A percentile compares a stretch with the other conserved stretches of the same genome.
These are phyloP conservation scores for Leccinum colubrinum DNA, from an alignment of 1,284 basidiomycete species.

Conservation along the genomic window DNA sequence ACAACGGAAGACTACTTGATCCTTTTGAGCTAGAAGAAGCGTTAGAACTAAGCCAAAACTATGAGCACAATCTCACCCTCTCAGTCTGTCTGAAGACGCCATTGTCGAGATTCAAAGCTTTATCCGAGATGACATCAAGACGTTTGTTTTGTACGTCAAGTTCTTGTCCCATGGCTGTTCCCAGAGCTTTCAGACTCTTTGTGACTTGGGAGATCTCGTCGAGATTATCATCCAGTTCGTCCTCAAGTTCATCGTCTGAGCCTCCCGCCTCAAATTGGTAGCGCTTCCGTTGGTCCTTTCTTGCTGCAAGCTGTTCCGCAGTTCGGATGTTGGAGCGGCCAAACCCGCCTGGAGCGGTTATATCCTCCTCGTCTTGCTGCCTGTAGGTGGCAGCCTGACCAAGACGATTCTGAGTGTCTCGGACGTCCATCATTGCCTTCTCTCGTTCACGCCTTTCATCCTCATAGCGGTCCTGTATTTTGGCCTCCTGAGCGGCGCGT, in stretches of 20 bases:
- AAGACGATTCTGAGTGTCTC: conserved; percentile 85
- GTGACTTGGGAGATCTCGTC: conserved; percentile 85
- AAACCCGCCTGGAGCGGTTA: conserved; percentile 30
- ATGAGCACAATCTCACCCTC: conserved; percentile 46
- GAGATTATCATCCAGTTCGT: conserved; percentile 89
- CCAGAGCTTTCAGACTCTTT: conserved; percentile 82
- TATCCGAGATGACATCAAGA: conserved; percentile 67
- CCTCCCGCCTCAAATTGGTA: conserved; percentile 95
- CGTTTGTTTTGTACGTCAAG: conserved; percentile 75
- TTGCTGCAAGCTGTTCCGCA: conserved; percentile 44
- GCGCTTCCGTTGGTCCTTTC: conserved; percentile 74
- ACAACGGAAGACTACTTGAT: conserved; percentile 48
- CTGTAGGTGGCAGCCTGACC: conserved; percentile 72
- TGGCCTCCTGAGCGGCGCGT: conserved; percentile 87
- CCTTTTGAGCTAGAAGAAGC: conserved; percentile 55
- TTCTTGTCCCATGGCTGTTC: conserved; percentile 82
- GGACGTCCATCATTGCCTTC: conserved; percentile 82
- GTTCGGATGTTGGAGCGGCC: conserved; percentile 44
- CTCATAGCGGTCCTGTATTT: conserved; percentile 84
- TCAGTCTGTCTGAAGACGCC: conserved; percentile 69
- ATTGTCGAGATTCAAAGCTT: conserved; percentile 64
- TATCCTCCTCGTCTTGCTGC: conserved; percentile 42
- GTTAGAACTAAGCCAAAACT: conserved; percentile 12
- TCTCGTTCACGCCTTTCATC: conserved; percentile 87
- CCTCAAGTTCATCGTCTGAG: conserved; percentile 95